These are phyloP conservation scores for Dendrocalamus latiflorus DNA, from an alignment of 202 grass and related monocot genomes.

Conservation along the genomic window DNA sequence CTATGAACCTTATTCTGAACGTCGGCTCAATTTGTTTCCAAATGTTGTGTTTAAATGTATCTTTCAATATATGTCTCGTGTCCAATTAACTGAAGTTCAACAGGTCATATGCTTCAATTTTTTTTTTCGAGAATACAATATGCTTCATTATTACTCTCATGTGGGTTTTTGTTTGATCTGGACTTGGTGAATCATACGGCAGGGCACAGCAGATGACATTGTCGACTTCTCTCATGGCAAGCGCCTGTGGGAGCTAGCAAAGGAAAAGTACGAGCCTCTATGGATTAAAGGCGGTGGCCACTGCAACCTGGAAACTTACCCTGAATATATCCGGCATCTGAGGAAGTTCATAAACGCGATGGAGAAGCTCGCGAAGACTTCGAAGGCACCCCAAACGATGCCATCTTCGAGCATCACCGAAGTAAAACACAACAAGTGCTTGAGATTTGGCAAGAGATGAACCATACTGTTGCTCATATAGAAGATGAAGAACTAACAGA, in stretches of 20 bases:
- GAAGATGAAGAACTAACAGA: neutral
- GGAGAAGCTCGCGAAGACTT: slow-evolving; percentile 57
- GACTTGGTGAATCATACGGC: neutral
- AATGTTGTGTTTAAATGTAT: neutral
- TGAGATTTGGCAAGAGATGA: slow-evolving; percentile 81
- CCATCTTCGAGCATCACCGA: slow-evolving; percentile 47
- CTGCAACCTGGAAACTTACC: slow-evolving; percentile 89
- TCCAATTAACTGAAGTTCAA: neutral
- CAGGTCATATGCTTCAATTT: neutral
- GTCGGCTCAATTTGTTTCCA: neutral
- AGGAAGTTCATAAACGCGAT: slow-evolving; percentile 75
- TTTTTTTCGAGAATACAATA: neutral
- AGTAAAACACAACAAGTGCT: slow-evolving; percentile 72
- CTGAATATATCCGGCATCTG: slow-evolving; percentile 88
- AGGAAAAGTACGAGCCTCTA: slow-evolving; percentile 88
- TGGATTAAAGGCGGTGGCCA: slow-evolving; percentile 91
- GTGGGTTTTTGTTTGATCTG: neutral
- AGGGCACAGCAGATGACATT: slow-evolving; percentile 89
- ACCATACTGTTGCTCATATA: slow-evolving; percentile 10
- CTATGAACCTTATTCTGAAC: neutral
- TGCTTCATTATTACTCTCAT: neutral
- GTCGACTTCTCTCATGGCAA: slow-evolving; percentile 91
- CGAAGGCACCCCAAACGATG: slow-evolving; percentile 14
- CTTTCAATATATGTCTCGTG: neutral
- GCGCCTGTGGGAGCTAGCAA: slow-evolving; percentile 82